Conservation (phyloP, 805 yeast genomes). For the Cyberlindnera meyerae region DNA sequence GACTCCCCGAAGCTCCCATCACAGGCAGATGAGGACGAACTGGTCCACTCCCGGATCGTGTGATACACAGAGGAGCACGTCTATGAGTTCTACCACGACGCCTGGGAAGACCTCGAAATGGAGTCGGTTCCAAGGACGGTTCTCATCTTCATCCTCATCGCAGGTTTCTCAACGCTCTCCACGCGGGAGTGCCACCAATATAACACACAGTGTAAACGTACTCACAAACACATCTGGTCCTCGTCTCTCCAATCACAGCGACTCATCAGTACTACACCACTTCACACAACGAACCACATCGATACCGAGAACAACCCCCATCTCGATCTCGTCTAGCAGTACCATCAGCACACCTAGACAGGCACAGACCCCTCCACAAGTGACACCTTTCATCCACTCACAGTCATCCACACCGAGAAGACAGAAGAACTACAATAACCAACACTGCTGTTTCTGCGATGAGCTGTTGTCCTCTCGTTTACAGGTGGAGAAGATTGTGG, state of each 20-base stretch:
- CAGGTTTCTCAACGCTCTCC: no score
- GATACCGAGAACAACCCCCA: conserved; percentile 11
- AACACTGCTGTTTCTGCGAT: conserved; percentile 39
- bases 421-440: conserved; percentile 16
- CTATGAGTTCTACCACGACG: not conserved
- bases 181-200: no score
- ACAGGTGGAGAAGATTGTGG: conserved; percentile 32
- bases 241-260: conserved; percentile 1
- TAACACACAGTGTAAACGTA: no score
- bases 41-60: conserved; percentile 3
- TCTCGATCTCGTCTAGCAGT: conserved; percentile 2
- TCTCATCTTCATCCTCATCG: conserved; percentile 5
- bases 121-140: conserved; percentile 21
- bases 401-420: conserved; percentile 14
- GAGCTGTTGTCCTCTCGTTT: conserved; percentile 36
- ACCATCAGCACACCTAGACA: no score
- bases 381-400: conserved; percentile 18
- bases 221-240: no score
- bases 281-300: conserved; percentile 18
- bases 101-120: conserved; percentile 14
- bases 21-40: no score
- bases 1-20: not conserved
- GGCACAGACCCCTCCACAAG: conserved; percentile 14
- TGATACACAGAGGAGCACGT: not conserved
- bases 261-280: not conserved